Evolutionary conservation across 2,329 filamentous ascomycete species (phyloP).

Genomic region (Pseudogymnoascus sp.): DNA sequence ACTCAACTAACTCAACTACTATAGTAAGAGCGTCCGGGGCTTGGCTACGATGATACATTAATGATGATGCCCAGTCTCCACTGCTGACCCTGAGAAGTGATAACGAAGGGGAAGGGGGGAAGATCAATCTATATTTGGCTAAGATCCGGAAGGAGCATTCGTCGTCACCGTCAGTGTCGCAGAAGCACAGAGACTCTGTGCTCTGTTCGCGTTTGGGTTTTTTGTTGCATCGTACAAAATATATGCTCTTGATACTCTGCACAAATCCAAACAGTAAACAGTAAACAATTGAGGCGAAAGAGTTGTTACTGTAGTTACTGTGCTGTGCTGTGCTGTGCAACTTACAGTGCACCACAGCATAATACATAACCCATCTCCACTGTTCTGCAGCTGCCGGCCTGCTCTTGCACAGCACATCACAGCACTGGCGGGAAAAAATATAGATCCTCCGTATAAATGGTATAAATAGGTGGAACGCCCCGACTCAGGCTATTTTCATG

Average conservation of each 20-base stretch:
- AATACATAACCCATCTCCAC: not conserved
- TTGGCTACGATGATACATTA: conserved; percentile 3
- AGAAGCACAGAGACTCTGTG: not conserved
- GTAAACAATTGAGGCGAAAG: not conserved
- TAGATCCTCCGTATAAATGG: not conserved
- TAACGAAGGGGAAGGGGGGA: not conserved
- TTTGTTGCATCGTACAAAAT: not conserved
- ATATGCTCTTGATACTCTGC: not conserved
- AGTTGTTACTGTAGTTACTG: not conserved
- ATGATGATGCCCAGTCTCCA: conserved; percentile 2
- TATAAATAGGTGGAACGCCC: not conserved
- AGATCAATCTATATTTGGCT: conserved; percentile 8
- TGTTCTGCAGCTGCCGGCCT: not conserved
- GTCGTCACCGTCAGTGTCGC: not conserved
- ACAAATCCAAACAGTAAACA: not conserved
- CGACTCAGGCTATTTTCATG: not conserved
- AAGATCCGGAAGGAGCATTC: not conserved
- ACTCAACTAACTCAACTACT: no score
- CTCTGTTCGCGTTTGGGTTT: not conserved
- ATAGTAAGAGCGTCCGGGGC: not conserved
- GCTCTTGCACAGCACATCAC: not conserved
- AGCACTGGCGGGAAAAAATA: not conserved
- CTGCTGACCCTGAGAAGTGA: conserved; percentile 3
- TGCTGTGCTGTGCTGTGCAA: not conserved
- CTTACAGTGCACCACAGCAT: not conserved